phyloP scores from a whole-genome alignment of 2,329 filamentous ascomycete species.

The Aspergillus ibericus region DNA sequence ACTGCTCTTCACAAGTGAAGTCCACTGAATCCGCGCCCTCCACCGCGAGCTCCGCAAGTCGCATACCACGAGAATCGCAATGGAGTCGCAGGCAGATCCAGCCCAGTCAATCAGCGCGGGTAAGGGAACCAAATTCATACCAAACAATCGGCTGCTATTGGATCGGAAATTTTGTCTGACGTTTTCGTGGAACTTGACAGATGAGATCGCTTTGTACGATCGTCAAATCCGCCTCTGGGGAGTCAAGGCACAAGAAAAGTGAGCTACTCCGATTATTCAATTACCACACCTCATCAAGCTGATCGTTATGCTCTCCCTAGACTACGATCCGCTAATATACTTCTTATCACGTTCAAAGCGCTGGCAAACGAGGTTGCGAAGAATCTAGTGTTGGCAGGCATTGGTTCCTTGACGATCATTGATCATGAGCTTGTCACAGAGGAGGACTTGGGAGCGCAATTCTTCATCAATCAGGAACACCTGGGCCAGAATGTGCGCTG shows the following conservation, averaged over 20 bases:
- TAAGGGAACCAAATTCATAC: constrained; percentile 12
- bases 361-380: constrained; percentile 95
- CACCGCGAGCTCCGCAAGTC: too few relatives aligned
- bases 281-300: neutral
- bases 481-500: constrained; percentile 68
- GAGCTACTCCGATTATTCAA: constrained; percentile 16
- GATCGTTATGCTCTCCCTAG: constrained; percentile 42
- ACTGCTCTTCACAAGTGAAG: too few relatives aligned
- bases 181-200: constrained; percentile 45
- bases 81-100: constrained; percentile 12
- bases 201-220: constrained; percentile 97
- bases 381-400: constrained; percentile 91
- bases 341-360: constrained; percentile 83
- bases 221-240: constrained; percentile 97
- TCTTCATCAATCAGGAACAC: constrained; percentile 73
- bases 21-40: too few relatives aligned
- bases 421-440: constrained; percentile 75
- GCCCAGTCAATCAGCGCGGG: constrained; percentile 29
- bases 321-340: constrained; percentile 83
- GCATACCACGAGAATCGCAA: neutral
- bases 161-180: neutral
- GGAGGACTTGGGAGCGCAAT: constrained; percentile 77
- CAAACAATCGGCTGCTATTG: neutral
- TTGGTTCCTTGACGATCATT: constrained; percentile 84
- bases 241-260: constrained; percentile 84